Percentiles rank a stretch among this genome's conserved stretches.
Evolutionary conservation across 495 filamentous ascomycete species (phyloP).

Genomic region (Margaritispora aquatica): DNA sequence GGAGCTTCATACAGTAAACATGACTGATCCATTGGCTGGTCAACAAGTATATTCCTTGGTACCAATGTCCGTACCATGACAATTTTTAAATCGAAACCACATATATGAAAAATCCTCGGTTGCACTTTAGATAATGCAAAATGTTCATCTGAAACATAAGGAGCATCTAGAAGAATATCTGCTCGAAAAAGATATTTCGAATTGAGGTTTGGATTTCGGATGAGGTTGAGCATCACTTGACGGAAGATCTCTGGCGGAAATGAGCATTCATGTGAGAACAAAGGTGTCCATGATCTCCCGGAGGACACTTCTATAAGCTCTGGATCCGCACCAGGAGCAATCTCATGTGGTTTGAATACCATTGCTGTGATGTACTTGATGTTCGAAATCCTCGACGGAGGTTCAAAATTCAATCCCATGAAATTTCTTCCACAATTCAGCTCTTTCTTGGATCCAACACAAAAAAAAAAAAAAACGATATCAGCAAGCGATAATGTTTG

Average conservation of each 20-base stretch:
- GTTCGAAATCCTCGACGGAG: background rate
- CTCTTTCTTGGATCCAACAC: too few relatives aligned
- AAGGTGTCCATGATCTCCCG: slow-evolving; percentile 38
- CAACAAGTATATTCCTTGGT: slow-evolving; percentile 72
- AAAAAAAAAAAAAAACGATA: too few relatives aligned
- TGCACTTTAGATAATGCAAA: slow-evolving; percentile 10
- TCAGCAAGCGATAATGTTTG: too few relatives aligned
- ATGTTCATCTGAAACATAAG: slow-evolving; percentile 4
- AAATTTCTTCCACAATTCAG: background rate
- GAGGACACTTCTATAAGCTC: slow-evolving; percentile 23
- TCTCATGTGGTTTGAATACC: slow-evolving; percentile 8
- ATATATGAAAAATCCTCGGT: slow-evolving; percentile 37
- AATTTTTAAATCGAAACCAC: slow-evolving; percentile 48
- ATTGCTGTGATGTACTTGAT: background rate
- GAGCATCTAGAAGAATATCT: slow-evolving; percentile 60
- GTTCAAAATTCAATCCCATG: background rate
- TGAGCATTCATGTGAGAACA: slow-evolving; percentile 44
- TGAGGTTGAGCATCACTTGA: slow-evolving; percentile 62
- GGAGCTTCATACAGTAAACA: slow-evolving; percentile 56
- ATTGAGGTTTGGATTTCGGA: slow-evolving; percentile 82
- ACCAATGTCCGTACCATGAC: slow-evolving; percentile 68
- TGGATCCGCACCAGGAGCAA: slow-evolving; percentile 10
- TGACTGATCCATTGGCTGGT: slow-evolving; percentile 69
- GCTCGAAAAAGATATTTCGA: slow-evolving; percentile 79
- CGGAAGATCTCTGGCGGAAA: slow-evolving; percentile 56